Base-by-base conservation (phyloP, 106 monocot species). In the Acorus calamus region DNA sequence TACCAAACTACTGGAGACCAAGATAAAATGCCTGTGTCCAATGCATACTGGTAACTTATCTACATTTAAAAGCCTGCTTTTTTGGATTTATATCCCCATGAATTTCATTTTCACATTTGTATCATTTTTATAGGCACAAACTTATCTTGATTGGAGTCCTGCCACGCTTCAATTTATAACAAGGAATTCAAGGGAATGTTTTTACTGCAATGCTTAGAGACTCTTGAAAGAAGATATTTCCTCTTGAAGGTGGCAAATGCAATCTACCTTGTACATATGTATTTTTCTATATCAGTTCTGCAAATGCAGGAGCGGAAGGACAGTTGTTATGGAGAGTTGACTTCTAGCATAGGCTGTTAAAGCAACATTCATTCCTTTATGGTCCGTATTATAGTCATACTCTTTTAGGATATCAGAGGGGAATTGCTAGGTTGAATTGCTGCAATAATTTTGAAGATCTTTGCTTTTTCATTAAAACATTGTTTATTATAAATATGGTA, bases 1-100 rank as follows among this genome's bases (percentile, higher is more conserved):
- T 67, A 57, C 77, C 63, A 62, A 57, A 56, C 45, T 89, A 83
- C 63, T 94, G 89, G 94, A 84, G 85, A 73, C 77, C 83, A 42
- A 80, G 85, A 80, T 93, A 61, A 76, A 13, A 42, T 2, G 13
- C 42, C 12, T 53, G 57, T 43, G 28, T 64, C n/a, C 8, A 61
- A 41, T 46, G n/a, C 42, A 44, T 14, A 5, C 12, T 63, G 60
- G 76, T 76, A 70, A 49, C 1, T 11, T 61, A 47, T 6, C 12
- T 53, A 5, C 56, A 14, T 56, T 52, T 1, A 7, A 13, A 7
- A 44, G 46, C 48, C 47, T 2, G 3, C 5, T 10, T 5, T 7
- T 53, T 53, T 5, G 13, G 3, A 3, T 14, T 14, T 13, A 7
- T 47, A n/a, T 55, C 8, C 2, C 28, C 28, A 28, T 28, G 28